Base-by-base conservation (phyloP, 768 basidiomycete genomes). In the Leccinum longicurvipes region DNA sequence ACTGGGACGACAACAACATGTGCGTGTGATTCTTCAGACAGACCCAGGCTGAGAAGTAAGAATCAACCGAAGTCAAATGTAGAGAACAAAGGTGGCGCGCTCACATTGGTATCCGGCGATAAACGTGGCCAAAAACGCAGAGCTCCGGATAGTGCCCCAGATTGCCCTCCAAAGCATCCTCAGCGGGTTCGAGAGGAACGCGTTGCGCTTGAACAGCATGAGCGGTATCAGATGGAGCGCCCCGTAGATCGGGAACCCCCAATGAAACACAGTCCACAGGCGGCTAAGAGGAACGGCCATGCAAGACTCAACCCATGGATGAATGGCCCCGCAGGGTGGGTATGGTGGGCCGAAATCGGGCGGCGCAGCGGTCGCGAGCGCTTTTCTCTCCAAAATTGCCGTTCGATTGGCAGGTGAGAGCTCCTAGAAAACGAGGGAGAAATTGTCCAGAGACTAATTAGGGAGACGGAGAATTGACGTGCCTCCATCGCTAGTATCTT, bases 181-280 rank as follows among this genome's bases (percentile, higher is more conserved):
- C 21, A 78, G 69, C 0, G 94, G 94, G 62, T 86, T 82, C 42
- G 80, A 76, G 48, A 79, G 64, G 67, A 96, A 89, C 0, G 76
- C 72, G 24, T 79, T 77, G 36, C 87, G 77, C 63, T 91, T 90
- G 72, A 98, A 92, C 5, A 97, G 74, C 11, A 98, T 74, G 47
- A 87, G 79, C 1, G 96, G 95, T 27, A 97, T 82, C 56, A 97
- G 81, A 69, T 98, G 96, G 29, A 98, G 73, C 0, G 92, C 93
- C 21, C 91, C 87, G 63, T 98, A 98, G 39, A 87, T 82, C 3
- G 85, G 88, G 44, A 89, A 69, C 74, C 90, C 93, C 89, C 82
- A 95, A 73, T 81, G 83, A 69, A 87, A 89, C 6, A 97, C 93
- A 17, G 81, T 75, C 61, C 87, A 79, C 72, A 94, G 89, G 27